These are phyloP conservation scores for Globisporangium abappressorium DNA, from an alignment of 352 stramenopile species.

Conservation along the genomic window DNA sequence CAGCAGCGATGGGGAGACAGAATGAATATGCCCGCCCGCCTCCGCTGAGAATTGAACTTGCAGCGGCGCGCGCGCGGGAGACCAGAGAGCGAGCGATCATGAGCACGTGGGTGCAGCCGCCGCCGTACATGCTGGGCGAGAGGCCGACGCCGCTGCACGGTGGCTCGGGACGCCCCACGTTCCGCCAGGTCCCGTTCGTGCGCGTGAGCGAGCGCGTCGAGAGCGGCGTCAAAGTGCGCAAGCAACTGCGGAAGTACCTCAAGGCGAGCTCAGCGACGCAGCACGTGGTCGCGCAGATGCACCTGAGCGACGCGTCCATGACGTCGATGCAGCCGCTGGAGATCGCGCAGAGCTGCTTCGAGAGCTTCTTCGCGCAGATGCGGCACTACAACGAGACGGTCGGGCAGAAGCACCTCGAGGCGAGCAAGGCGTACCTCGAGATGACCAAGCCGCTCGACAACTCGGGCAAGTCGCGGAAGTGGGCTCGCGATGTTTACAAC, in stretches of 20 bases:
- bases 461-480: constrained; percentile 67
- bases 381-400: constrained; percentile 77
- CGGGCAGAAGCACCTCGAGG: constrained; percentile 71
- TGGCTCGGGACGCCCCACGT: constrained; percentile 49
- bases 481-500: constrained; percentile 77
- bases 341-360: constrained; percentile 76
- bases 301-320: constrained; percentile 76
- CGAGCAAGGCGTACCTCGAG: constrained; percentile 71
- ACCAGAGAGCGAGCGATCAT: constrained; percentile 3
- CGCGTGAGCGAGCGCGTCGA: constrained; percentile 75
- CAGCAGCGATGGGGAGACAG: neutral
- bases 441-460: constrained; percentile 80
- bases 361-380: constrained; percentile 76
- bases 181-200: constrained; percentile 82
- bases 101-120: constrained; percentile 36
- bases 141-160: constrained; percentile 55
- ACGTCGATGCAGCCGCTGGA: constrained; percentile 75
- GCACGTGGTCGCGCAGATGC: constrained; percentile 77
- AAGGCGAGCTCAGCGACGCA: constrained; percentile 73
- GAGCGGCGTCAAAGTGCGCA: constrained; percentile 76
- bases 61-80: neutral
- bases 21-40: neutral
- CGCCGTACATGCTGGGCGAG: constrained; percentile 82
- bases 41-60: constrained; percentile 4
- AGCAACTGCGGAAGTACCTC: constrained; percentile 83